Base-by-base conservation (phyloP, 371 early-diverging fungal genomes). In the Rhizopus delemar region DNA sequence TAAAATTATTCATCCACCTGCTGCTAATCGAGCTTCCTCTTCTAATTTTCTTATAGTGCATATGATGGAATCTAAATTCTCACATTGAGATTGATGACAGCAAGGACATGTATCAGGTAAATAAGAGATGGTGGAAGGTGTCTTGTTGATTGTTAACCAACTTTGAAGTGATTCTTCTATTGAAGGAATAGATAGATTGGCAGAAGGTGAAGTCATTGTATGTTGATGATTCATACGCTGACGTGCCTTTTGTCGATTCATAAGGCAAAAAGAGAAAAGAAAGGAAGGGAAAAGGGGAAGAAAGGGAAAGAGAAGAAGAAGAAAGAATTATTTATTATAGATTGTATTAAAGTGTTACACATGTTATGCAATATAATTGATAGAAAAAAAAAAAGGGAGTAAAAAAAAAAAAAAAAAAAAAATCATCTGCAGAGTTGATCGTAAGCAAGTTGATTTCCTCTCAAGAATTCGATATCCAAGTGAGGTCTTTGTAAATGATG, bases 401-500 rank as follows among this genome's bases (percentile, higher is more conserved):
- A 39, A 39, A 39, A 39, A 39, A 39, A 39, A 39, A 39, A 39
- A 39, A 39, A 39, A 39, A 39, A 39, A 39, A 39, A 39, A 12
- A 39, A 12, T 39, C 2, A 39, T 39, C 9, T 12, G 39, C 12
- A 39, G 36, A 65, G 50, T 29, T 65, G 66, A 32, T 65, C 66
- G 22, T 65, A 59, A 11, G 60, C 60, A 39, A 65, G 48, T 32
- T 57, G 45, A 1, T 57, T 48, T 32, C 66, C 66, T 60, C 60
- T 65, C 28, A 65, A 57, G 36, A 56, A 57, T 29, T 75, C 78
- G 8, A 55, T 38, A 59, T 82, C 82, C 38, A 66, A 60, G 39
- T 83, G 79, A n/a, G 82, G 73, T 48, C 77, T 65, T 5, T 80
- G 77, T 7, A 83, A 43, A n/a, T 75, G 63, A 22, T 74, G 78